These are phyloP conservation scores for Pachysandra terminalis DNA, from an alignment of 164 flowering plant genomes.

Conservation along the genomic window DNA sequence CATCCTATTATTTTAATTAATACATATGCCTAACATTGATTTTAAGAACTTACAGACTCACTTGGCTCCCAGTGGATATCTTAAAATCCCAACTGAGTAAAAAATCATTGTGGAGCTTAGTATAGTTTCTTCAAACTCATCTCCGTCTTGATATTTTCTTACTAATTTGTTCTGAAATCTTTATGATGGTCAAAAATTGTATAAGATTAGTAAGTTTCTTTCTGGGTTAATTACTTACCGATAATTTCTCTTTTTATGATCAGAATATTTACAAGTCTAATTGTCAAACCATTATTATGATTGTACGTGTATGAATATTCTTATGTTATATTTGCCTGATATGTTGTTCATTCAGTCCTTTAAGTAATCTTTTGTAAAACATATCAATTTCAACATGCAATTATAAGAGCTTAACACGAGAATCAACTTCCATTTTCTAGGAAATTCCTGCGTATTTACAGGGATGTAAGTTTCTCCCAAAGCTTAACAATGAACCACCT, in stretches of 20 bases:
- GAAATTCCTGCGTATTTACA: slow-evolving; percentile 54
- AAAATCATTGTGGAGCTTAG: background rate
- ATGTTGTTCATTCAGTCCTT: no score
- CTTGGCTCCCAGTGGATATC: slow-evolving; percentile 92
- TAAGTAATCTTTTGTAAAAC: no score
- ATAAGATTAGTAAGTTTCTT: no score
- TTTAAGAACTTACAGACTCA: slow-evolving; percentile 54
- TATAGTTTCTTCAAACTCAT: background rate
- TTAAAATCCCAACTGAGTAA: slow-evolving; percentile 75
- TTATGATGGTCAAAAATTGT: no score
- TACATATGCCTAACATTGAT: slow-evolving; percentile 3
- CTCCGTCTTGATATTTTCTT: background rate
- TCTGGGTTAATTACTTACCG: no score
- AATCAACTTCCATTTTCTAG: slow-evolving; percentile 32
- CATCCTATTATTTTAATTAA: background rate
- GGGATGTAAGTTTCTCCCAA: slow-evolving; percentile 80
- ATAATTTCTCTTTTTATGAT: no score
- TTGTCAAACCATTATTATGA: no score
- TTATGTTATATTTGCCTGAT: no score
- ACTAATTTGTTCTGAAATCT: background rate
- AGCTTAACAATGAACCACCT: slow-evolving; percentile 80
- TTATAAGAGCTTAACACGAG: background rate
- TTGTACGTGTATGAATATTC: no score
- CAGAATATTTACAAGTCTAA: no score
- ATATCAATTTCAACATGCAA: no score